phyloP scores from a whole-genome alignment of 1,139 yeast species.

The Groenewaldozyma sp. region DNA sequence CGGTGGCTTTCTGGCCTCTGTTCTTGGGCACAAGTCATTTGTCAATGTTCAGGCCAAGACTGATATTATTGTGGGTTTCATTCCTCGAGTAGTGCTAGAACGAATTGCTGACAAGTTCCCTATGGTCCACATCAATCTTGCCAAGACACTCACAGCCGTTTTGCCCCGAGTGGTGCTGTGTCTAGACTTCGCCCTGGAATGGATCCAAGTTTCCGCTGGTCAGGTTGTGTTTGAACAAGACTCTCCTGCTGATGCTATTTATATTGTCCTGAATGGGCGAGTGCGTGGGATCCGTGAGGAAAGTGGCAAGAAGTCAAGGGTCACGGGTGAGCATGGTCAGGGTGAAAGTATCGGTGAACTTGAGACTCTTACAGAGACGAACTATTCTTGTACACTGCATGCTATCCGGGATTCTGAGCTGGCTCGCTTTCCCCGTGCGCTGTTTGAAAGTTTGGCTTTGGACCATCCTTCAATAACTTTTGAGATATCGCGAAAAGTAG shows the following conservation, averaged over 20 bases:
- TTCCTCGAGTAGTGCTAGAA: slow-evolving; percentile 56
- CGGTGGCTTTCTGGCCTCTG: slow-evolving; percentile 78
- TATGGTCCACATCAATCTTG: slow-evolving; percentile 65
- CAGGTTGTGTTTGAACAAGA: slow-evolving; percentile 72
- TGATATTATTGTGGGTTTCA: slow-evolving; percentile 59
- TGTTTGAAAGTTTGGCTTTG: slow-evolving; percentile 75
- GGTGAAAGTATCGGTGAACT: slow-evolving; percentile 94
- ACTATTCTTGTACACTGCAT: slow-evolving; percentile 62
- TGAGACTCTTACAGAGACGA: slow-evolving; percentile 80
- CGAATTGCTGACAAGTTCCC: slow-evolving; percentile 67
- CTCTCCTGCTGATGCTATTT: slow-evolving; percentile 85
- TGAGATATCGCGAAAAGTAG: slow-evolving; percentile 81
- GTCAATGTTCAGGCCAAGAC: slow-evolving; percentile 55
- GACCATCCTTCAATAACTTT: slow-evolving; percentile 88
- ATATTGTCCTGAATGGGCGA: slow-evolving; percentile 84
- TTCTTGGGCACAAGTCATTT: slow-evolving; percentile 72
- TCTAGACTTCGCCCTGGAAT: slow-evolving; percentile 86
- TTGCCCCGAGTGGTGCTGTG: slow-evolving; percentile 60
- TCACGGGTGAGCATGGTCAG: slow-evolving; percentile 78
- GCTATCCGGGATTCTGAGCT: slow-evolving; percentile 92
- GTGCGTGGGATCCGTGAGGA: slow-evolving; percentile 50
- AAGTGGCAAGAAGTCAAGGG: slow-evolving; percentile 27
- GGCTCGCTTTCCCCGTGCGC: slow-evolving; percentile 82
- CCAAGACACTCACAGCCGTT: slow-evolving; percentile 57
- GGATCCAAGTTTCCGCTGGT: slow-evolving; percentile 89